Evolutionary conservation across 352 stramenopile genomes (phyloP), one percentile per base, ranked within the genome.

Genomic region (Stramenopiles sp.): DNA sequence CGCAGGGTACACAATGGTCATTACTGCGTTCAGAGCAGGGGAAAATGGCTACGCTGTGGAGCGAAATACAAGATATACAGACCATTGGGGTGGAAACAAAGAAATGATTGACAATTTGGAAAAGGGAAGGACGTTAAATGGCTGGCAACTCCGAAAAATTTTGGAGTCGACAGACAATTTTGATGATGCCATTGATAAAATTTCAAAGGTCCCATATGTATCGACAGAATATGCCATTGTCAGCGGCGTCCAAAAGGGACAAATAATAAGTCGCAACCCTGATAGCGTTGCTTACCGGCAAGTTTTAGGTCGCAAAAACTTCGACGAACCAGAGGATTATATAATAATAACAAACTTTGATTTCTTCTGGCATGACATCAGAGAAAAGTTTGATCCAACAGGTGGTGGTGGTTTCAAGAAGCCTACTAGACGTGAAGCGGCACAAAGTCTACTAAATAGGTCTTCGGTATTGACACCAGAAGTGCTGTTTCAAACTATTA

Each of bases 341-440:
- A 78, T 78, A 14, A 78, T 78, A 4, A 78, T 78, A 14, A 78
- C 71, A 33, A 78, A 78, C 14, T 78, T 78, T 78, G 71, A 78
- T 78, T 78, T 78, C 71, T 78, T 78, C 14, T 78, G 14, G 1
- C 71, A 78, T 33, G 71, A 78, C 14, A 78, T 78, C 4, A 4
- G 71, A 14, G 71, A 78, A 14, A 4, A 33, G 71, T 78, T 78
- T 78, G 71, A 78, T 14, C 71, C 71, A 14, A 78, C 71, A 14
- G 71, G 4, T 31, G 30, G 31, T 33, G 71, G 71, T 33, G 71
- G 71, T 33, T 33, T 78, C 14, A 33, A 33, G 14, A 78, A 78
- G 71, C 71, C 71, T 14, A 33, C 71, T 14, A 78, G 71, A 33
- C 4, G 71, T 14, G 31, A 33, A 78, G 71, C 71, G 14, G 71